A percentile compares a stretch with the other conserved stretches of the same genome.
Evolutionary conservation across 371 early-diverging fungal genomes (phyloP).

Genomic region (Coemansia sp.): DNA sequence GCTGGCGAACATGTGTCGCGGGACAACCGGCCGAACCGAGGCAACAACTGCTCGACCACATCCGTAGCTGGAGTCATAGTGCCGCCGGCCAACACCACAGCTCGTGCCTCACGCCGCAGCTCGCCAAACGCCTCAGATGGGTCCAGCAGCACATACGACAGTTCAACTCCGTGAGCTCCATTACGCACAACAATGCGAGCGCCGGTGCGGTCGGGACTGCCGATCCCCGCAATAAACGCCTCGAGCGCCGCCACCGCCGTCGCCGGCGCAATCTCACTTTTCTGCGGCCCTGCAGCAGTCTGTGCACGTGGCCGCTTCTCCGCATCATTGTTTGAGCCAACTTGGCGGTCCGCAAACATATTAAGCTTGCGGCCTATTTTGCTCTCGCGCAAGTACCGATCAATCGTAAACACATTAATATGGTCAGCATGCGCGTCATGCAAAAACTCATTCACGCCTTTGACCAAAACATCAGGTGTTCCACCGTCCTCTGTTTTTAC

Average conservation of each 20-base stretch:
- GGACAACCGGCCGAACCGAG: conserved; percentile 6
- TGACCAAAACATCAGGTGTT: conserved; percentile 17
- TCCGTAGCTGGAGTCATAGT: conserved; percentile 86
- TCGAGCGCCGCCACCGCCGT: conserved; percentile 43
- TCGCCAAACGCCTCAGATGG: conserved; percentile 81
- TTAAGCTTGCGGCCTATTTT: conserved; percentile 64
- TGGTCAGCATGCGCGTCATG: conserved; percentile 71
- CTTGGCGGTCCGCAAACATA: conserved; percentile 53
- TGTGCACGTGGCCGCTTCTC: not conserved
- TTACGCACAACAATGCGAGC: conserved; percentile 29
- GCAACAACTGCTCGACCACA: conserved; percentile 49
- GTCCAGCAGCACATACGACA: conserved; percentile 79
- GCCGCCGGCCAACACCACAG: conserved; percentile 92
- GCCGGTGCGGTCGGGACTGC: conserved; percentile 30
- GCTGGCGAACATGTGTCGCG: not conserved
- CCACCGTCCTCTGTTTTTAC: too few species aligned
- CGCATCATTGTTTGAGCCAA: not conserved
- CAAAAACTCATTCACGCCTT: conserved; percentile 70
- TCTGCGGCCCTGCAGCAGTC: not conserved
- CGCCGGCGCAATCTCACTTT: conserved; percentile 22
- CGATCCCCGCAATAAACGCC: conserved; percentile 44
- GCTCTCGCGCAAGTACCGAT: conserved; percentile 67
- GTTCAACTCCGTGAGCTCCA: conserved; percentile 19
- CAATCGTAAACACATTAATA: conserved; percentile 81
- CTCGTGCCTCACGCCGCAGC: conserved; percentile 75